These are phyloP conservation scores for Eleusine indica DNA, from an alignment of 176 grass and related monocot genomes.

Conservation along the genomic window DNA sequence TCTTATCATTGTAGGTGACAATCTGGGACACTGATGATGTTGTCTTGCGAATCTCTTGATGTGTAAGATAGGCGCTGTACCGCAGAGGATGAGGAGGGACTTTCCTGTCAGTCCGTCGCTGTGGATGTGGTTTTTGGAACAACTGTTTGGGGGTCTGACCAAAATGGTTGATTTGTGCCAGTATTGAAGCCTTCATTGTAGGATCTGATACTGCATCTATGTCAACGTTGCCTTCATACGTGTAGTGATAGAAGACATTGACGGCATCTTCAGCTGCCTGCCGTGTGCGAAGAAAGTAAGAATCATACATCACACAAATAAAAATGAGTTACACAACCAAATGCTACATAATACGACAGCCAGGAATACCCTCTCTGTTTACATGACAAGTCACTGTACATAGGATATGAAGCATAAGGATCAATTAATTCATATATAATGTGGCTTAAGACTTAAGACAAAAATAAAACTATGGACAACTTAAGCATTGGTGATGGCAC, in stretches of 20 bases:
- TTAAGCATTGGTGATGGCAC: background rate
- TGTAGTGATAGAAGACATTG: slow-evolving; percentile 99
- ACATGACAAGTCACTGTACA: slow-evolving; percentile 18
- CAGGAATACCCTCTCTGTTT: slow-evolving; percentile 21
- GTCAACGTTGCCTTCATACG: slow-evolving; percentile 97
- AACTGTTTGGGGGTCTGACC: slow-evolving; percentile 99
- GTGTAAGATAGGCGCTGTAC: slow-evolving; percentile 66
- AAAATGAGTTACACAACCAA: slow-evolving; percentile 9
- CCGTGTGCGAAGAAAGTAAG: slow-evolving; percentile 37
- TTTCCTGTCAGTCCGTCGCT: slow-evolving; percentile 88
- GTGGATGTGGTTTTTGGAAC: slow-evolving; percentile 85
- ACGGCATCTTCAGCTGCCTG: slow-evolving; percentile 96
- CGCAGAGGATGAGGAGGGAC: slow-evolving; percentile 83
- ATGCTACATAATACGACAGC: slow-evolving; percentile 22
- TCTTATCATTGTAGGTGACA: slow-evolving; percentile 89
- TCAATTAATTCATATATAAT: slow-evolving; percentile 7
- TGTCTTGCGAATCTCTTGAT: slow-evolving; percentile 81
- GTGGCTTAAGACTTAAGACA: background rate
- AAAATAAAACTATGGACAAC: background rate
- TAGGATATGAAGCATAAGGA: background rate
- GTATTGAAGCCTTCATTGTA: slow-evolving; percentile 99
- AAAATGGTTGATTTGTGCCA: slow-evolving; percentile 99
- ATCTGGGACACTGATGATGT: slow-evolving; percentile 86
- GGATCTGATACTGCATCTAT: slow-evolving; percentile 96
- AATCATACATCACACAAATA: slow-evolving; percentile 33